phyloP scores from a whole-genome alignment of 257 asterid genomes.

The Solanum virginianum region DNA sequence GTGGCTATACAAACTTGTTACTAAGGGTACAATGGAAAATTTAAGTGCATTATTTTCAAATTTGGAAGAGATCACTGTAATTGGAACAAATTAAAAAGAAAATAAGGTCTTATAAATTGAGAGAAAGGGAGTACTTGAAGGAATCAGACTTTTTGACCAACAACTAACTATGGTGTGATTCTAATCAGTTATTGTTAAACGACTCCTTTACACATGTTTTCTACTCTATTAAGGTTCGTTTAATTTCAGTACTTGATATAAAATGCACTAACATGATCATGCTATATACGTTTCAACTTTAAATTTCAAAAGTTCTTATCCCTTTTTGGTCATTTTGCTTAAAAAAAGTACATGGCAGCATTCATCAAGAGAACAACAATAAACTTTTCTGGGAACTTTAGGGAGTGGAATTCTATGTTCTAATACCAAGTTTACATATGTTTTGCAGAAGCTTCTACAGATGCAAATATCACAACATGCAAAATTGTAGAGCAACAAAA shows the following conservation, averaged over 20 bases:
- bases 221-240: background rate
- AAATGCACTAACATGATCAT: background rate
- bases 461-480: constrained; percentile 49
- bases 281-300: background rate
- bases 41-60: no score
- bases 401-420: background rate
- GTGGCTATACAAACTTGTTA: no score
- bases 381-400: background rate
- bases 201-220: background rate
- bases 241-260: background rate
- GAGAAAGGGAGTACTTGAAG: background rate
- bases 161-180: no score
- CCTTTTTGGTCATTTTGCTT: background rate
- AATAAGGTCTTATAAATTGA: no score
- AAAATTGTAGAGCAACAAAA: constrained; percentile 71
- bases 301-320: background rate
- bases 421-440: background rate
- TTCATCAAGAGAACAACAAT: background rate
- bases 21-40: no score
- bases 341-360: background rate
- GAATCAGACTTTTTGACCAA: no score
- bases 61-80: no score
- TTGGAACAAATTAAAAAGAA: no score
- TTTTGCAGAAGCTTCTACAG: constrained; percentile 73
- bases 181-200: background rate